Percentiles rank a stretch among this genome's conserved stretches.
Evolutionary conservation across 805 yeast genomes (phyloP).

Genomic region (Metschnikowia cubensis): DNA sequence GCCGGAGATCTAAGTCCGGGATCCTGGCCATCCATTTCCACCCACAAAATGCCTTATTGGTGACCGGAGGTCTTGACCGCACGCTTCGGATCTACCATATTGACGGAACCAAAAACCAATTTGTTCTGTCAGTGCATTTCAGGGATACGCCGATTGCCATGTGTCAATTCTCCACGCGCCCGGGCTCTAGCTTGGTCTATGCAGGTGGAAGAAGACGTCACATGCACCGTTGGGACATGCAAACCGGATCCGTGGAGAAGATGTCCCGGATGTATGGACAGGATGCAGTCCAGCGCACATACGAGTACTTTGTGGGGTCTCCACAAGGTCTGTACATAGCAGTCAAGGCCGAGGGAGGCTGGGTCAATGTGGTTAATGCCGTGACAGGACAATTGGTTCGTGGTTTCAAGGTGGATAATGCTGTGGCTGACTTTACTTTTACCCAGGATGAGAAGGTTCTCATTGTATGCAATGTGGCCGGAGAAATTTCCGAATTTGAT

Average conservation of each 20-base stretch:
- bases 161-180: conserved; percentile 54
- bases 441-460: conserved; percentile 40
- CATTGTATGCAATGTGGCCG: conserved; percentile 64
- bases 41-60: conserved; percentile 71
- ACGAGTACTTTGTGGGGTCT: conserved; percentile 80
- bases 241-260: conserved; percentile 70
- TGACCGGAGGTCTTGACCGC: conserved; percentile 91
- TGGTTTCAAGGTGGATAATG: conserved; percentile 88
- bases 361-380: conserved; percentile 80
- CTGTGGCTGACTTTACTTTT: conserved; percentile 77
- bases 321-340: conserved; percentile 71
- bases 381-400: conserved; percentile 79
- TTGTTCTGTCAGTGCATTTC: conserved; percentile 79
- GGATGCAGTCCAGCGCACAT: conserved; percentile 75
- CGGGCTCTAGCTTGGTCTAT: conserved; percentile 50
- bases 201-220: conserved; percentile 91
- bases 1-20: conserved; percentile 67
- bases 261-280: conserved; percentile 89
- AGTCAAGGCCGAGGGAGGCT: conserved; percentile 80
- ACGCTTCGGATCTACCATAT: conserved; percentile 83
- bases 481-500: conserved; percentile 86
- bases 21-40: conserved; percentile 87
- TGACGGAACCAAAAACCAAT: conserved; percentile 78
- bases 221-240: conserved; percentile 88
- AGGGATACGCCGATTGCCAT: conserved; percentile 76